A percentile compares a stretch with the other conserved stretches of the same genome.
Evolutionary conservation across 1,139 yeast genomes (phyloP).

Genomic region (Debaryomycetaceae sp.): DNA sequence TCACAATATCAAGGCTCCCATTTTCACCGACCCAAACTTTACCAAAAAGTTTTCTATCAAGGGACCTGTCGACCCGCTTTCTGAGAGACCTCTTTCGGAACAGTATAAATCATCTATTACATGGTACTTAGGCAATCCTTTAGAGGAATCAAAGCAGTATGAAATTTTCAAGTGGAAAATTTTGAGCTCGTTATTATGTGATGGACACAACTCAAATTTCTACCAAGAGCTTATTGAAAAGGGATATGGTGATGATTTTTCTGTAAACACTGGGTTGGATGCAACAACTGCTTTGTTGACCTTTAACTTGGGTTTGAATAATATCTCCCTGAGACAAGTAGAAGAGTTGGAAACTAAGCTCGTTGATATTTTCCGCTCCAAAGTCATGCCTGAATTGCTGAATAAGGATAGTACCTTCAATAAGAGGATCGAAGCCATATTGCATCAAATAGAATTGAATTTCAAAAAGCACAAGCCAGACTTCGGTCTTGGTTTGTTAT

Average conservation of each 20-base stretch:
- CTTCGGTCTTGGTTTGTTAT: constrained; percentile 79
- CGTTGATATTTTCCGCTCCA: constrained; percentile 30
- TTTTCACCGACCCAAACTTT: constrained; percentile 14
- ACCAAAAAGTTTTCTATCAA: constrained; percentile 31
- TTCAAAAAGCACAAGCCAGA: constrained; percentile 87
- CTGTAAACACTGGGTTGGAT: constrained; percentile 87
- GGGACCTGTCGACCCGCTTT: constrained; percentile 85
- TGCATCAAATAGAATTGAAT: constrained; percentile 81
- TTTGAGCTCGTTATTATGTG: constrained; percentile 69
- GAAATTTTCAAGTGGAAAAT: constrained; percentile 73
- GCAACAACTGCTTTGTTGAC: constrained; percentile 74
- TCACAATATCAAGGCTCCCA: constrained; percentile 23
- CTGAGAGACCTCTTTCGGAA: constrained; percentile 53
- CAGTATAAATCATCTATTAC: constrained; percentile 82
- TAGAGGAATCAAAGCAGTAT: constrained; percentile 48
- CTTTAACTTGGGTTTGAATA: constrained; percentile 84
- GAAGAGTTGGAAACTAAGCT: constrained; percentile 46
- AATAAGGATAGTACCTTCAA: constrained; percentile 48
- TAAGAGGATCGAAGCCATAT: constrained; percentile 72
- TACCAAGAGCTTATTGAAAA: constrained; percentile 81
- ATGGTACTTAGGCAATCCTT: constrained; percentile 80
- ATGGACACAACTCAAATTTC: constrained; percentile 90
- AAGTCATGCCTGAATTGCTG: constrained; percentile 39
- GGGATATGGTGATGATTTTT: constrained; percentile 81
- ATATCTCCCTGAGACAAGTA: constrained; percentile 53